Conservation (phyloP, 2,329 filamentous ascomycete genomes). For the Cladophialophora immunda region DNA sequence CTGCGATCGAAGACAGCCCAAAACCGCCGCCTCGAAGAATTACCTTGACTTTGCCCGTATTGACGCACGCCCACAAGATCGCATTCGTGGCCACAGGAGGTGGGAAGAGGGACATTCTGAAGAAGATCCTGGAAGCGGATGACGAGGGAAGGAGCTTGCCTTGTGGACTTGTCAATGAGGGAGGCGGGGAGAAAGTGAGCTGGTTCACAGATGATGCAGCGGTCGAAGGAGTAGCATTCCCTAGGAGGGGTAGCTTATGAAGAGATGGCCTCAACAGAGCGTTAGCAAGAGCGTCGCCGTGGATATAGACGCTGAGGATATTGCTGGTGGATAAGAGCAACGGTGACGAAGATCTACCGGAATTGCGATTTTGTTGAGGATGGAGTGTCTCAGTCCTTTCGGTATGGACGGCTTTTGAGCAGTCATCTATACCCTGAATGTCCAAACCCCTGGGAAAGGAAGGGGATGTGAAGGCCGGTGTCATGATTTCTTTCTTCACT, state of each 20-base stretch:
- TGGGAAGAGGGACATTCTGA: slow-evolving; percentile 90
- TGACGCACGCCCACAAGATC: slow-evolving; percentile 84
- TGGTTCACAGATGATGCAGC: slow-evolving; percentile 94
- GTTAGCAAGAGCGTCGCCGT: background rate
- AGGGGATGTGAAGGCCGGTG: background rate
- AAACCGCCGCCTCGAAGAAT: slow-evolving; percentile 93
- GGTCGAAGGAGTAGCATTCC: slow-evolving; percentile 84
- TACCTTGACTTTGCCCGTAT: slow-evolving; percentile 89
- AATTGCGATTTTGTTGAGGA: background rate
- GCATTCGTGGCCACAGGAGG: slow-evolving; percentile 91
- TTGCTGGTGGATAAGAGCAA: background rate
- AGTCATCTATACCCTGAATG: slow-evolving; percentile 10
- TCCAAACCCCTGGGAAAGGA: background rate
- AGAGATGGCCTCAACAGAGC: background rate
- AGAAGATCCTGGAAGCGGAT: slow-evolving; percentile 81
- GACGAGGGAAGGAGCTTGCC: slow-evolving; percentile 78
- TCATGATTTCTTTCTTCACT: background rate
- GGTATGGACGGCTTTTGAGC: slow-evolving; percentile 30
- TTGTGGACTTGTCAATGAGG: slow-evolving; percentile 86
- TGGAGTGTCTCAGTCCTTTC: background rate
- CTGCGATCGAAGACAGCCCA: slow-evolving; percentile 88
- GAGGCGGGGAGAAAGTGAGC: slow-evolving; percentile 82
- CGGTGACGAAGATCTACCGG: too few relatives aligned
- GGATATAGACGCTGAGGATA: background rate
- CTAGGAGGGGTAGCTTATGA: slow-evolving; percentile 73